Conservation (phyloP, 1,284 basidiomycete genomes). For the Microstroma glucosiphilum region DNA sequence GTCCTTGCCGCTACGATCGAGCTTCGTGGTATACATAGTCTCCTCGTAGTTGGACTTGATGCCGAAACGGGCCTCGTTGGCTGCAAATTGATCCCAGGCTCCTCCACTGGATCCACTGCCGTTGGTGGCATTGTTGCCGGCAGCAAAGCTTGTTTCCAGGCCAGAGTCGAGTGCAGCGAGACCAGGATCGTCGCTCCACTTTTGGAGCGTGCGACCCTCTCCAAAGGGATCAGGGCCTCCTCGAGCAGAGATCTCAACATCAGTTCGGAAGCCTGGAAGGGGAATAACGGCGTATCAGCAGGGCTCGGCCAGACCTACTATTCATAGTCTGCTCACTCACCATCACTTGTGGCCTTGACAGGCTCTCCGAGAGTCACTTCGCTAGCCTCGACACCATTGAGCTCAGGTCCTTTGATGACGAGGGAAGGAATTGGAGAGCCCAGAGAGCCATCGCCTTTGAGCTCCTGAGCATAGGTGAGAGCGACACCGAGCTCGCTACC, state of each 20-base stretch:
- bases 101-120: constrained; percentile 27
- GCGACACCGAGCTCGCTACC: constrained; percentile 32
- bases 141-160: constrained; percentile 4
- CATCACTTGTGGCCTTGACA: constrained; percentile 11
- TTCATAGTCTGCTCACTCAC: constrained; percentile 21
- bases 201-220: constrained; percentile 32
- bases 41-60: constrained; percentile 88
- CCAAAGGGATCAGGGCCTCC: constrained; percentile 23
- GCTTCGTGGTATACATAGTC: constrained; percentile 87
- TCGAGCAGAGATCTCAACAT: constrained; percentile 37
- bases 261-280: constrained; percentile 33
- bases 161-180: constrained; percentile 24
- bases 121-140: constrained; percentile 20
- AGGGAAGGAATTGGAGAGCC: constrained; percentile 30
- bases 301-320: constrained; percentile 20
- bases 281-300: not conserved
- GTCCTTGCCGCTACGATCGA: constrained; percentile 76
- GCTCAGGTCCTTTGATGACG: constrained; percentile 32
- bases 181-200: constrained; percentile 38
- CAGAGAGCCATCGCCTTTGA: constrained; percentile 22
- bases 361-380: constrained; percentile 34
- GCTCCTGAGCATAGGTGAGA: constrained; percentile 33
- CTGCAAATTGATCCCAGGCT: constrained; percentile 92
- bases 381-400: constrained; percentile 29
- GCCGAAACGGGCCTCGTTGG: constrained; percentile 87